Base-by-base conservation (phyloP, 352 stramenopile species). In the Pythium graminicola region DNA sequence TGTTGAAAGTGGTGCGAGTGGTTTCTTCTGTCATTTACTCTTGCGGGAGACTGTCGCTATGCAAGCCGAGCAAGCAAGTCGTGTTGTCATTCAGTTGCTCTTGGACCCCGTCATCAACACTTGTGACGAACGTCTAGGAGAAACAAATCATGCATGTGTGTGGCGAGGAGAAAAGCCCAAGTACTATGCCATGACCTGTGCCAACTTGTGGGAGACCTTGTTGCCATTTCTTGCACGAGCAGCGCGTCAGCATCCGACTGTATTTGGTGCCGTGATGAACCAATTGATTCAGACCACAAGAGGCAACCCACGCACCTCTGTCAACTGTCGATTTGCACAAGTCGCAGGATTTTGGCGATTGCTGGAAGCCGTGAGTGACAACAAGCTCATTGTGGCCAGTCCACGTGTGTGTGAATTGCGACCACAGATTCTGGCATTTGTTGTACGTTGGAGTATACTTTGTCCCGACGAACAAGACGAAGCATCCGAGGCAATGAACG, bases 161-260 rank as follows among this genome's bases (percentile, higher is more conserved):
- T 89, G 78, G 78, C 53, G 57, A 6, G 54, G 70, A 29, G 44
- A 61, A 23, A 85, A 83, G 43, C 78, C 78, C 0, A 59, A 67
- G 44, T 86, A 78, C 39, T 72, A 84, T 46, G 53, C 72, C 6
- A 89, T 89, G 78, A 59, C 59, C 22, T 89, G 78, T 60, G 75
- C 77, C 1, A 54, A 60, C 2, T 54, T 79, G 2, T 89, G 78
- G 78, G 70, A 78, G 22, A 45, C 70, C 10, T 39, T 89, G 54
- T 56, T 78, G 48, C 78, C 76, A n/a, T 78, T 85, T 24, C 40
- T 77, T 6, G 64, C 65, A 11, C 56, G 67, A 11, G 64, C 79
- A 29, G 73, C 61, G 22, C 58, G 67, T 14, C 56, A 66, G 17
- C 70, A 70, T 24, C 61, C 73, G 2, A 9, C 42, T 1, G 29